phyloP scores from a whole-genome alignment of 371 early-diverging fungal species.

The Encephalitozoon intestinalis region DNA sequence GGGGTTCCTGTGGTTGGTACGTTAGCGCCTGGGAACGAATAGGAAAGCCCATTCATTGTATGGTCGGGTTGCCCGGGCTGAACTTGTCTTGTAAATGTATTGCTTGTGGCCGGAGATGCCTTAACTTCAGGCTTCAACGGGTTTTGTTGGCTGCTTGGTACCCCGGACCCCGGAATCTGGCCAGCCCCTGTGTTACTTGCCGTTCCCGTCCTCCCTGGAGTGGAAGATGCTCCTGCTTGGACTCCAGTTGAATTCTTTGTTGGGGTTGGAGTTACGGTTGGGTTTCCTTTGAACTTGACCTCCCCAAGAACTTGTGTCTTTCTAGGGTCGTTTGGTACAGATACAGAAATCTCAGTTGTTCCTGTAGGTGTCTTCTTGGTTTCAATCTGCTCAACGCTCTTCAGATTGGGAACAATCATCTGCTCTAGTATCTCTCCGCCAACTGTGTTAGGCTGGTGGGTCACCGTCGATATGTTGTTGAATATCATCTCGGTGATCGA shows the following conservation, averaged over 20 bases:
- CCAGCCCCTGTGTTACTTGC: background rate
- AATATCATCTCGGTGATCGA: slow-evolving; percentile 8
- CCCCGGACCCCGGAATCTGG: background rate
- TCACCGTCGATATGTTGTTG: slow-evolving; percentile 18
- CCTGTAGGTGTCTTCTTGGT: background rate
- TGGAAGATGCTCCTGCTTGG: no score
- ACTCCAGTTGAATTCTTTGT: background rate
- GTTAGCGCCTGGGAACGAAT: background rate
- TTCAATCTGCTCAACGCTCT: background rate
- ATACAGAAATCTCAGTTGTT: background rate
- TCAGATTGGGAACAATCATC: slow-evolving; percentile 19
- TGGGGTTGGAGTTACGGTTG: background rate
- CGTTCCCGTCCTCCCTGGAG: background rate
- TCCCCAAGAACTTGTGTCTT: background rate
- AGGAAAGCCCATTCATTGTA: background rate
- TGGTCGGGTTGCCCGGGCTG: background rate
- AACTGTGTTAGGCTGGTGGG: slow-evolving; percentile 12
- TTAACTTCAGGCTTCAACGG: background rate
- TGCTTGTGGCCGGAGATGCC: background rate
- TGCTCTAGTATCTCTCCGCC: background rate
- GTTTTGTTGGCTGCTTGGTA: background rate
- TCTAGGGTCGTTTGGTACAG: background rate
- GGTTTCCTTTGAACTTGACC: background rate
- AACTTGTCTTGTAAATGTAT: background rate
- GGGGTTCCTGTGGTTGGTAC: background rate